Percentiles rank a stretch among this genome's conserved stretches.
These are phyloP conservation scores for Aspergillus pseudotamarii DNA, from an alignment of 2,329 filamentous ascomycete species.

Conservation along the genomic window DNA sequence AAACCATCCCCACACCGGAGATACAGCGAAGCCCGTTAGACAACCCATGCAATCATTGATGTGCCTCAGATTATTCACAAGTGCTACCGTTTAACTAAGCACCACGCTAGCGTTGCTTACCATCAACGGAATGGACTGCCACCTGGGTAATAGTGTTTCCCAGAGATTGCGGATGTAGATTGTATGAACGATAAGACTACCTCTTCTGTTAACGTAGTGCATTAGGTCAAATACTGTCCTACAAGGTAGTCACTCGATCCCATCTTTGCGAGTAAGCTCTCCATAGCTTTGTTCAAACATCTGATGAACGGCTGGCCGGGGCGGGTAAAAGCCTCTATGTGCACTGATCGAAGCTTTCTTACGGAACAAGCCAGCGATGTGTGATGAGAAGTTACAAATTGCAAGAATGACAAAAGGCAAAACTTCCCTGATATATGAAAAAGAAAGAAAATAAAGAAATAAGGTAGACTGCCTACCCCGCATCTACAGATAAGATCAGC, in stretches of 20 bases:
- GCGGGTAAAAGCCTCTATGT: slow-evolving; percentile 29
- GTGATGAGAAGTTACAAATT: no score
- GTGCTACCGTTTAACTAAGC: neutral
- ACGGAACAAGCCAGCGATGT: no score
- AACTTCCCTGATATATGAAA: no score
- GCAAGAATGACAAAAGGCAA: no score
- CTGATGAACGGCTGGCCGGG: slow-evolving; percentile 32
- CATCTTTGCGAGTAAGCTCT: slow-evolving; percentile 31
- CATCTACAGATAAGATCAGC: slow-evolving; percentile 8
- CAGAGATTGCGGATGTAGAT: slow-evolving; percentile 73
- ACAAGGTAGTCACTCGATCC: slow-evolving; percentile 33
- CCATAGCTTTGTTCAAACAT: slow-evolving; percentile 30
- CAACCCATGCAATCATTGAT: no score
- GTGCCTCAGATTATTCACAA: neutral
- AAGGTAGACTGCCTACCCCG: no score
- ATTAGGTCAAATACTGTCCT: slow-evolving; percentile 69
- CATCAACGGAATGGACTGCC: neutral
- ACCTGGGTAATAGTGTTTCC: slow-evolving; percentile 63
- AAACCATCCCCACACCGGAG: neutral
- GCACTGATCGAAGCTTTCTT: no score
- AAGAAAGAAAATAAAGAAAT: no score
- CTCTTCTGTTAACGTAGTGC: slow-evolving; percentile 79
- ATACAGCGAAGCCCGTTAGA: neutral
- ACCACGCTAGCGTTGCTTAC: neutral
- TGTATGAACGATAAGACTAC: slow-evolving; percentile 80